Conservation (phyloP, 2,329 filamentous ascomycete species). For the Ascocoryne sarcoides region DNA sequence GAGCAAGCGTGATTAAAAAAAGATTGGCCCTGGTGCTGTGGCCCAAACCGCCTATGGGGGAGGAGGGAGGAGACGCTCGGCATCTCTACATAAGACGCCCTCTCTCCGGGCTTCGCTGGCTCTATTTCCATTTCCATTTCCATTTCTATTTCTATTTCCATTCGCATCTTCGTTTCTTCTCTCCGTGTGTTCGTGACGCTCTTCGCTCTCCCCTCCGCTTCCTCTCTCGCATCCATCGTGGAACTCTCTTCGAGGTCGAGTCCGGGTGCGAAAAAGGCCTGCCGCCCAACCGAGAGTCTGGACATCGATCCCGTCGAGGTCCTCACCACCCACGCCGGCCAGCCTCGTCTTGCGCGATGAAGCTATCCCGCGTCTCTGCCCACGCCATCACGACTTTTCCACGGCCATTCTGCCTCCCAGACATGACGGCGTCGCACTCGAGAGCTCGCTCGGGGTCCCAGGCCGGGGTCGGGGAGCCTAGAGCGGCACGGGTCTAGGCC, state of each 20-base stretch:
- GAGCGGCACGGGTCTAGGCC: too few species aligned
- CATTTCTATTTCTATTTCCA: slow-evolving; percentile 4
- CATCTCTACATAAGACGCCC: slow-evolving; percentile 20
- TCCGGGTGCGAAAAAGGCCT: slow-evolving; percentile 1
- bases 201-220: background rate
- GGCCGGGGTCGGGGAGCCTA: too few species aligned
- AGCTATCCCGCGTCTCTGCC: too few species aligned
- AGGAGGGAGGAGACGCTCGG: too few species aligned
- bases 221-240: background rate
- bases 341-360: background rate
- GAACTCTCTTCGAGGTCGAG: background rate
- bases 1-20: slow-evolving; percentile 21
- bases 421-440: too few species aligned
- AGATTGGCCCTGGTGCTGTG: slow-evolving; percentile 18
- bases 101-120: too few species aligned
- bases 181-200: background rate
- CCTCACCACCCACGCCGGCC: background rate
- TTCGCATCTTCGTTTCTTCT: slow-evolving; percentile 5
- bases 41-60: slow-evolving; percentile 13
- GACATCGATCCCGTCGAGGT: too few species aligned
- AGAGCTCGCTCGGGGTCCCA: too few species aligned
- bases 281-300: slow-evolving; percentile 15
- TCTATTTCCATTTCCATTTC: slow-evolving; percentile 4
- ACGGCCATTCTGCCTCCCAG: too few species aligned
- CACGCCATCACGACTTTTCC: background rate